These are phyloP conservation scores for Neckera pumila DNA, from an alignment of 225 moss, liverwort and hornwort genomes.

Conservation along the genomic window DNA sequence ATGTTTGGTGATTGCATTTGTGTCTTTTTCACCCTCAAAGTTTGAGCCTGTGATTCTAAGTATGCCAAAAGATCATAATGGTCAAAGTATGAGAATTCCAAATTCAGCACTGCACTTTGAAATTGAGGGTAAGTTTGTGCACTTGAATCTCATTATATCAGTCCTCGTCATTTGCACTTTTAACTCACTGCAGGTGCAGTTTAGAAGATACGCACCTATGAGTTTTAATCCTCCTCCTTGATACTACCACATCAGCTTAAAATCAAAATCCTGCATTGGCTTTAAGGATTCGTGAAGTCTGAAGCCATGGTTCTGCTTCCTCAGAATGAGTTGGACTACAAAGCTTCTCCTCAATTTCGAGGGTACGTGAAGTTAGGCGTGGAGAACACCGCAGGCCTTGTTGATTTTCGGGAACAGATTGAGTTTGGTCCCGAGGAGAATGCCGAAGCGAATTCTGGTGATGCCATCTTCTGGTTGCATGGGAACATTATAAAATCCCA, in stretches of 20 bases:
- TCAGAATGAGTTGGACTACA: constrained; percentile 50
- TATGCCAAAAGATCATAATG: not conserved
- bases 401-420: constrained; percentile 60
- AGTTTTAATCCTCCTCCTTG: not conserved
- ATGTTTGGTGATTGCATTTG: not conserved
- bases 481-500: not conserved
- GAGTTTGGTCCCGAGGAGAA: constrained; percentile 55
- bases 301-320: constrained; percentile 6
- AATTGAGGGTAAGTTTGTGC: not conserved
- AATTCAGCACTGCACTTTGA: not conserved
- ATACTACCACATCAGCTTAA: not conserved
- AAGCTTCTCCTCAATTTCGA: constrained; percentile 53
- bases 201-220: not conserved
- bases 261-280: not conserved
- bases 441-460: constrained; percentile 24
- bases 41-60: not conserved
- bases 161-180: not conserved
- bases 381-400: constrained; percentile 56
- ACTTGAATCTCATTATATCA: not conserved
- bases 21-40: not conserved
- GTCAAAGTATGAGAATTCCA: not conserved
- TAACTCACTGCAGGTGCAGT: not conserved
- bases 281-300: not conserved
- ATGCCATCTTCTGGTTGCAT: not conserved
- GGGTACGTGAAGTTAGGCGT: constrained; percentile 66